Evolutionary conservation across 2,329 filamentous ascomycete species (phyloP), one percentile per base, ranked within the genome.

Genomic region (Didymella lethalis): DNA sequence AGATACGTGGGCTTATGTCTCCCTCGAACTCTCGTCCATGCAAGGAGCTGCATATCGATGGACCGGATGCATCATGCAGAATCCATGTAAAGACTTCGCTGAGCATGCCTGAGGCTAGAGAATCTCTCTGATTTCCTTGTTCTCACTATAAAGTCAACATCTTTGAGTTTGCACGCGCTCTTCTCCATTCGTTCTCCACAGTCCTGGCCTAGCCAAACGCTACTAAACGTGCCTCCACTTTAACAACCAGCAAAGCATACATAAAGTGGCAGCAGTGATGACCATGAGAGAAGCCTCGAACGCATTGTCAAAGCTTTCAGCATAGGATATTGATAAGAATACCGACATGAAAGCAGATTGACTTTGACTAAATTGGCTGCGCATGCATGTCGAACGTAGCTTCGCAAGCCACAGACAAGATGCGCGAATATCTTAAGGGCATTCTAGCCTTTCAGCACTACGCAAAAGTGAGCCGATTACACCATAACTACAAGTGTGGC

Each of bases 141-240:
- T 34, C 31, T 26, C 16, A 36, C 11, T 23, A 3, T 34, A 10
- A 32, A 47, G 25, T 47, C 46, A 54, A 51, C 41, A 47, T 38
- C 50, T 47, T 41, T 36, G 23, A 51, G 16, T 54, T 44, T 32
- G 20, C 31, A 20, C 16, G 32, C 46, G 40, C 41, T 54, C 32
- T 47, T 47, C 50, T 47, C 31, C n/a, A 26, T 50, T 50, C 12
- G 26, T 54, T 49, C 56, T 48, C 46, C 55, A 49, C 40, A 45
- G 45, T 12, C 31, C 38, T 58, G 38, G 50, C 46, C 49, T 14
- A 59, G 56, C 32, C 46, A 29, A 8, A 25, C 26, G 56, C 56
- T 47, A 54, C 56, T 28, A 38, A n/a, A 43, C 8, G 10, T 46
- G 23, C 31, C 10, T 48, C 34, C 23, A 23, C 26, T 20, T 12